These are phyloP conservation scores for Beauveria rudraprayagi DNA, from an alignment of 2,329 filamentous ascomycete genomes.

Conservation along the genomic window DNA sequence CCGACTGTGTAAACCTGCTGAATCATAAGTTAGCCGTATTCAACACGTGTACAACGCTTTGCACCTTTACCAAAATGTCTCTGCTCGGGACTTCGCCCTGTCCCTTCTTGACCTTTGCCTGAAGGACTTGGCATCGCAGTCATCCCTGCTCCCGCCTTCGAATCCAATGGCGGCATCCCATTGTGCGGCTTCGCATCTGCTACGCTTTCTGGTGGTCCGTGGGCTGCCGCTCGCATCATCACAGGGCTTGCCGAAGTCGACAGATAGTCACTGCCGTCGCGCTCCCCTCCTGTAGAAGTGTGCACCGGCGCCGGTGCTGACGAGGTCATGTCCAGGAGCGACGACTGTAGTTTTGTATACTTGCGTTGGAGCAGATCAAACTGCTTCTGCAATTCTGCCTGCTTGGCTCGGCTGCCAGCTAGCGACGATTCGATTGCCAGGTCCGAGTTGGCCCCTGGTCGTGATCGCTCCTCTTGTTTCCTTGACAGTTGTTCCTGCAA, in stretches of 20 bases:
- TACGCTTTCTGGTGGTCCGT: constrained; percentile 31
- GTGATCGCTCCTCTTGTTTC: constrained; percentile 22
- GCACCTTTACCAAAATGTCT: constrained; percentile 32
- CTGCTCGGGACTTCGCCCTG: constrained; percentile 28
- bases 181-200: constrained; percentile 36
- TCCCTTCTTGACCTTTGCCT: constrained; percentile 15
- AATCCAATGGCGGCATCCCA: constrained; percentile 34
- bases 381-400: constrained; percentile 46
- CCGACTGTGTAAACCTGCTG: constrained; percentile 41
- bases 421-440: constrained; percentile 37
- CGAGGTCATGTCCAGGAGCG: constrained; percentile 39
- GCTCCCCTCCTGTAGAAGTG: constrained; percentile 13
- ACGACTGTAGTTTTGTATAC: constrained; percentile 44
- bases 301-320: constrained; percentile 20
- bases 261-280: constrained; percentile 26
- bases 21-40: neutral
- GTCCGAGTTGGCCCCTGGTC: constrained; percentile 23
- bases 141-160: constrained; percentile 21
- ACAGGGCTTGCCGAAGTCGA: constrained; percentile 31
- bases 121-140: constrained; percentile 27
- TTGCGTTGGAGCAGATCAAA: constrained; percentile 41
- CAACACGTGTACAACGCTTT: neutral
- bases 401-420: constrained; percentile 44
- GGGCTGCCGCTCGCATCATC: constrained; percentile 28
- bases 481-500: constrained; percentile 39